These are phyloP conservation scores for Macrotyloma uniflorum DNA, from an alignment of 306 rosid species.

Conservation along the genomic window DNA sequence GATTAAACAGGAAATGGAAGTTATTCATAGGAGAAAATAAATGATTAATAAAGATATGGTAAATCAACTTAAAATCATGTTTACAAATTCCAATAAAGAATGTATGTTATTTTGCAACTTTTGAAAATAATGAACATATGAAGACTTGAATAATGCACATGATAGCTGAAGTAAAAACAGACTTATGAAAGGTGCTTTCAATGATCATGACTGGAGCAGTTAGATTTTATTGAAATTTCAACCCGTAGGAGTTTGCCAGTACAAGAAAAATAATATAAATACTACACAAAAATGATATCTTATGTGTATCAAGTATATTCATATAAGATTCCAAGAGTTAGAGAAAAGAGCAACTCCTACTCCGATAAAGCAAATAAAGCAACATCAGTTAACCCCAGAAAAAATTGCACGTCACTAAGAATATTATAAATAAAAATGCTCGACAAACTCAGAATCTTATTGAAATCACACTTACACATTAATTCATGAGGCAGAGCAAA, in stretches of 20 bases:
- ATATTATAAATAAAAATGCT: not conserved
- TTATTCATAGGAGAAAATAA: not conserved
- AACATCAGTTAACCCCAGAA: not conserved
- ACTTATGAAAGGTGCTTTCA: not conserved
- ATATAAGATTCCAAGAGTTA: not conserved
- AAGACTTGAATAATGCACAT: constrained; percentile 21
- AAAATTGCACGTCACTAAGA: not conserved
- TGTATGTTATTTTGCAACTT: constrained; percentile 12
- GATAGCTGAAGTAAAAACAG: not conserved
- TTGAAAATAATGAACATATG: not conserved
- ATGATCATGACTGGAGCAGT: not conserved
- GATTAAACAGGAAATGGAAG: constrained; percentile 12
- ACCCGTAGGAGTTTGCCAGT: not conserved
- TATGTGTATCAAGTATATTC: not conserved
- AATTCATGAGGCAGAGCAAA: constrained; percentile 87
- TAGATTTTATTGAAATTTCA: not conserved
- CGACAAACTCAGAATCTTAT: not conserved
- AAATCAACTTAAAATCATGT: not conserved
- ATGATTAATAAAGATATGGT: not conserved
- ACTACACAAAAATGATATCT: not conserved
- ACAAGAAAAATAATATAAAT: not conserved
- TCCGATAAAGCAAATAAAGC: not conserved
- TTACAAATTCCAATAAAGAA: not conserved
- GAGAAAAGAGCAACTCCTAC: constrained; percentile 24
- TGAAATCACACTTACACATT: constrained; percentile 66